Base-by-base conservation (phyloP, 2,329 filamentous ascomycete genomes). In the Chaetomium olivaceum region DNA sequence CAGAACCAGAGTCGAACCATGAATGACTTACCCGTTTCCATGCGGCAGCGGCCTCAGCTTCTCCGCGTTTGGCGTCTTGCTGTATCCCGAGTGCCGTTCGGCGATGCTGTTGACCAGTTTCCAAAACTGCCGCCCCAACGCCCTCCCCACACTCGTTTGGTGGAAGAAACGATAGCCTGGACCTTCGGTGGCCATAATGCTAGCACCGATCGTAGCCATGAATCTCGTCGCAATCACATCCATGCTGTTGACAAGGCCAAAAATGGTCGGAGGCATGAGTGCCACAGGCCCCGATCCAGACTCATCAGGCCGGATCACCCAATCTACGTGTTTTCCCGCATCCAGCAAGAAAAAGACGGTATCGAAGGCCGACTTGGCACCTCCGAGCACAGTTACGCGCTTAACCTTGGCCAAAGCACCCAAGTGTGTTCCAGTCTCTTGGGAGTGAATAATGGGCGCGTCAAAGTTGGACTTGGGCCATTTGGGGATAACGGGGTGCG, bases 401-500 rank as follows among this genome's bases (percentile, higher is more conserved):
- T 27, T 55, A 4, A 33, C 52, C 31, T 55, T 55, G 19, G 52
- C 52, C 4, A 55, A 16, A 11, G 52, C 52, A 27, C 19, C 52
- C 3, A 55, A 27, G 8, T 55, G 23, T 27, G 52, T 55, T 3
- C 52, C 52, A 2, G 27, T n/a, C 27, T 55, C 52, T 25, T 23
- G 27, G 11, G 52, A 55, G 27, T 55, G 52, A 16, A 55, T 55
- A 27, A 33, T 55, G 52, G 52, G 52, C 14, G 52, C 39, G 16
- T 43, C 39, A 43, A 43, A 43, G 39, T 43, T 43, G 39, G 39
- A 29, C 52, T 55, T 55, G 16, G 52, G 52, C 52, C 52, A 55
- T 11, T 11, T 27, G 52, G 52, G 52, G 21, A 23, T 55, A 3
- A 55, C 52, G 27, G 27, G 25, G 21, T 55, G 52, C 19, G 52